A percentile compares a stretch with the other conserved stretches of the same genome.
These are phyloP conservation scores for Cantharellus anzutake DNA, from an alignment of 768 basidiomycete species.

Conservation along the genomic window DNA sequence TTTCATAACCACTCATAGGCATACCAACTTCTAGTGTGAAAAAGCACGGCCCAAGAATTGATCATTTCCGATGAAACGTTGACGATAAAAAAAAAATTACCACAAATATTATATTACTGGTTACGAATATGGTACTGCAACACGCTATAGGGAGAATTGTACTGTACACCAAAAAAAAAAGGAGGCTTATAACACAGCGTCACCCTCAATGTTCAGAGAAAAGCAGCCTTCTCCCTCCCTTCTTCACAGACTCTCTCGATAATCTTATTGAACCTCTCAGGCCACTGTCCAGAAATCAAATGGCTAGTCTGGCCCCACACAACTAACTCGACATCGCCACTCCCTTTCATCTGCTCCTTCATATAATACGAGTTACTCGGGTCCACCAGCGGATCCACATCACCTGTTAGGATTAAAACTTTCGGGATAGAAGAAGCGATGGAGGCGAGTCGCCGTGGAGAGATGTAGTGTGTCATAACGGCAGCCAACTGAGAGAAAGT, in stretches of 20 bases:
- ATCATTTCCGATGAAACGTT: too few relatives aligned
- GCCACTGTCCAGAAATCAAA: constrained; percentile 32
- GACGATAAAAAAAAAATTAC: too few relatives aligned
- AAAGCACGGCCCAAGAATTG: too few relatives aligned
- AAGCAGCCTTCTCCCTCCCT: too few relatives aligned
- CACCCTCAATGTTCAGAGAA: too few relatives aligned
- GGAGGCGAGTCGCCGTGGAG: constrained; percentile 24
- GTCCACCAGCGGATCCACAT: constrained; percentile 39
- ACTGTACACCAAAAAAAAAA: too few relatives aligned
- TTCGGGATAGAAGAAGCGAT: constrained; percentile 44
- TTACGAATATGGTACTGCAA: too few relatives aligned
- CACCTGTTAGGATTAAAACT: constrained; percentile 46
- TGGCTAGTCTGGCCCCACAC: constrained; percentile 50
- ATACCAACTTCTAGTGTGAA: too few relatives aligned
- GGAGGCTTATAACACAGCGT: too few relatives aligned
- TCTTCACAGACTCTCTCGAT: constrained; percentile 20
- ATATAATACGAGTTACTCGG: constrained; percentile 32
- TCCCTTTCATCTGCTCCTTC: constrained; percentile 35
- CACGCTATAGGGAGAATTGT: too few relatives aligned
- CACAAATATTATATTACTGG: too few relatives aligned
- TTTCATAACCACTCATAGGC: too few relatives aligned
- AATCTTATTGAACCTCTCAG: constrained; percentile 31
- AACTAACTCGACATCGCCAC: constrained; percentile 18
- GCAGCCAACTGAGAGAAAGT: constrained; percentile 57
- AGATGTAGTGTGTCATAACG: constrained; percentile 40